phyloP scores from a whole-genome alignment of 1,139 yeast species.

The Schwanniomyces etchellsii region DNA sequence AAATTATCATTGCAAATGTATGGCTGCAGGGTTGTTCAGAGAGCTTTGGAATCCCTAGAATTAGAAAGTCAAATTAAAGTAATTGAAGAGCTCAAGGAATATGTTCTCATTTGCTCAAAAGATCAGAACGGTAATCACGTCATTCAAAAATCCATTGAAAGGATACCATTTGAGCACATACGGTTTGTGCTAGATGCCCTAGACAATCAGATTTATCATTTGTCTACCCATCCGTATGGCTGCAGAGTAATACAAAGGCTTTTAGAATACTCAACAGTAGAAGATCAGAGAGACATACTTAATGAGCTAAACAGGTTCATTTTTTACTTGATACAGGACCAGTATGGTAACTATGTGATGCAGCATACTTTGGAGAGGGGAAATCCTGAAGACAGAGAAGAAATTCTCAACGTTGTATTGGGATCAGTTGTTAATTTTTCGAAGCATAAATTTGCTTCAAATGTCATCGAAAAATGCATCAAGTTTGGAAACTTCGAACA shows the following conservation, averaged over 20 bases:
- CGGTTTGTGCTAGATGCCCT: constrained; percentile 71
- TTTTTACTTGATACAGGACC: constrained; percentile 83
- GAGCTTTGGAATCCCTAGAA: constrained; percentile 76
- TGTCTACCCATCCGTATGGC: constrained; percentile 95
- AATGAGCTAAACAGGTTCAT: constrained; percentile 69
- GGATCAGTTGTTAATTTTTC: constrained; percentile 75
- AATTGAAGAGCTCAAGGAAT: constrained; percentile 65
- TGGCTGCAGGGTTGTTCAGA: constrained; percentile 95
- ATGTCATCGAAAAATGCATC: constrained; percentile 93
- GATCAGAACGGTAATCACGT: constrained; percentile 99
- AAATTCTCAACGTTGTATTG: constrained; percentile 34
- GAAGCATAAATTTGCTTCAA: constrained; percentile 94
- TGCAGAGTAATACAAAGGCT: constrained; percentile 94
- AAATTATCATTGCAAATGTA: constrained; percentile 87
- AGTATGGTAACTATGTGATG: constrained; percentile 95
- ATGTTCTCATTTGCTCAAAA: constrained; percentile 75
- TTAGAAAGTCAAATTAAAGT: constrained; percentile 66
- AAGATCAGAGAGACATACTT: constrained; percentile 62
- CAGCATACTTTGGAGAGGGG: constrained; percentile 92
- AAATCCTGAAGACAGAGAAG: constrained; percentile 38
- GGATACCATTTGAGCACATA: constrained; percentile 67
- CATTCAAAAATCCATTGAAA: constrained; percentile 89
- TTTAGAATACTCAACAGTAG: constrained; percentile 64
- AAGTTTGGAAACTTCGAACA: constrained; percentile 63
- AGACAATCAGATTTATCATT: constrained; percentile 73